Evolutionary conservation across 1,284 basidiomycete genomes (phyloP), one percentile per base, ranked within the genome.

Genomic region (Chalciporus sp.): DNA sequence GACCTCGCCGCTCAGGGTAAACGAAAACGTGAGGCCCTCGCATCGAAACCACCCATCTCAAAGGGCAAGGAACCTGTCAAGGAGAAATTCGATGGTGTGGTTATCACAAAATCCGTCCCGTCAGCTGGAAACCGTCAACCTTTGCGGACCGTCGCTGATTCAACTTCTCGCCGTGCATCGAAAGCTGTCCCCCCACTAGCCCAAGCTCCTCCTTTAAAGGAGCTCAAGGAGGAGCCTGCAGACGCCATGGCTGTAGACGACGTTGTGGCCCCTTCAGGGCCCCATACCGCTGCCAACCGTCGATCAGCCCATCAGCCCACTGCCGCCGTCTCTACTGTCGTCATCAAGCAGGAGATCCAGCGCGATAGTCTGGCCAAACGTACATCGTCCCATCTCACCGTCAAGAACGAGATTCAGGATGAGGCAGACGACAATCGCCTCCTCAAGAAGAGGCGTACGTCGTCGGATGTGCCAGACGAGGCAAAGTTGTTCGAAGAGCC

Each of bases 21-120:
- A 72, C 79, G 87, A 57, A 90, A 91, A 69, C 84, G 89, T 47
- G 86, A 88, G 53, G 86, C 86, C 4, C 74, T 90, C 28, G 85
- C 83, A 71, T 79, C 60, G 77, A 76, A 61, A 58, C 63, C 50
- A 57, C 58, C 14, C 66, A 63, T 4, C 4, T 59, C 62, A 12
- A 67, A 65, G 50, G 66, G 67, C 6, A 49, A 51, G 37, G 84
- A 83, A 69, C 68, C 67, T 3, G 53, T 61, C 58, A 55, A 66
- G 59, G 64, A 77, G 53, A 83, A 79, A 58, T 79, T 83, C 48
- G 84, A 83, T 49, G 80, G 79, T 44, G 79, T 83, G 47, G 77
- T 82, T 17, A 71, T 81, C 52, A 83, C 76, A 46, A 75, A 75
- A 54, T 58, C 72, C 2, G 66, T 75, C 0, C 67, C 72, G 0